Evolutionary conservation across 805 yeast genomes (phyloP), one percentile per base, ranked within the genome.

Genomic region (Kodamaea jinghongensis): DNA sequence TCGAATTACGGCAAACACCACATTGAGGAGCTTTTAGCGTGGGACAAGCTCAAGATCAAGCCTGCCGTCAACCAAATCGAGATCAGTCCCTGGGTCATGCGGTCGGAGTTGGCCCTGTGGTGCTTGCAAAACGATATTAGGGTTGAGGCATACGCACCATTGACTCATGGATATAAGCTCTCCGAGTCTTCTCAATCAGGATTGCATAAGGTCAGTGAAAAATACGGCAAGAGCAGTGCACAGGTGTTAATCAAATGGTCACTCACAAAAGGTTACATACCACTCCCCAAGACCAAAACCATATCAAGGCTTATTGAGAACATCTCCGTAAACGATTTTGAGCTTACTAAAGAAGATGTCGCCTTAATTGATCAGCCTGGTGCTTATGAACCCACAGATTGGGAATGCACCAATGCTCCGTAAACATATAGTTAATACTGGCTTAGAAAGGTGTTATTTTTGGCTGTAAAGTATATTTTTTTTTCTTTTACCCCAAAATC

Each of bases 331-430:
- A 43, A 48, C 28, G 55, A 46, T 25, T 60, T 61, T 45, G 58
- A 54, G 27, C 48, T 63, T 35, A 57, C 60, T 4, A 28, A 28
- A 1, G 56, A 53, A 13, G 68, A 63, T 31, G 46, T 61, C 7
- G 39, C 28, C 5, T 38, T 34, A 5, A 48, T 63, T 16, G 58
- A 52, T 34, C 64, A 61, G 40, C 68, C 68, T 2, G 57, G 68
- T 3, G 77, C 75, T 1, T 79, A 83, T 48, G 86, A 81, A 44
- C 86, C 87, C 8, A 80, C 87, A 1, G 88, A 81, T 50, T 83
- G 88, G 88, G 88, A 82, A 52, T 80, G 83, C 42, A 78, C 83
- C 3, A 76, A 76, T 48, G 79, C 78, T 16, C 38, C 38, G 4
- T 35, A 26, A 34, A n/a, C n/a, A n/a, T n/a, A n/a, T n/a, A n/a